Evolutionary conservation across 2,329 filamentous ascomycete species (phyloP), one percentile per base, ranked within the genome.

Genomic region (Claviceps sp.): DNA sequence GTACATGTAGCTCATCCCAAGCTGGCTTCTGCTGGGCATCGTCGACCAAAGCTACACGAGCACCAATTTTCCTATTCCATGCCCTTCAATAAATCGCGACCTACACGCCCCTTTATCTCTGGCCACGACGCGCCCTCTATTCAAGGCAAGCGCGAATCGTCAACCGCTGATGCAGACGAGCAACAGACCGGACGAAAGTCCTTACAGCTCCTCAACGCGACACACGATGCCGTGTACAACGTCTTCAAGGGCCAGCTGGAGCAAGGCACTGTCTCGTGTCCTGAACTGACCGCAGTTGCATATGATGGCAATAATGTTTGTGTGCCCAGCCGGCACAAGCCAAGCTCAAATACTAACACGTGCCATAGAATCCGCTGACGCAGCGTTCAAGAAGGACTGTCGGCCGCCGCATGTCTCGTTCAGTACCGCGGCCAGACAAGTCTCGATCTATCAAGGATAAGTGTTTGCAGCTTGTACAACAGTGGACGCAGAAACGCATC

Each of bases 401-500:
- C 16, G 26, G 38, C n/a, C 48, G 52, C 26, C 52, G 52, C n/a
- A 20, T 45, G 3, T 53, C 52, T 14, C 44, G 45, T 26, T 53
- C 48, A 18, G 34, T 51, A 46, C 52, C 52, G 3, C 30, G 45
- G 4, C 34, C 52, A 13, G 45, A 51, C 20, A 50, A 47, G 42
- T 46, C 44, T 14, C 40, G 52, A 16, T 48, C 48, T 41, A 11
- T 37, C 11, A 38, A 45, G 18, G 18, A 45, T 8, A 38, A 37
- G 22, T n/a, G 52, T n/a, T 43, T 50, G 34, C 47, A 43, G 24
- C 34, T 50, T 40, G 50, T 42, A 22, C 44, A 37, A 14, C 37
- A 34, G 48, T 50, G 48, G 26, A 55, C 56, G 22, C 58, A 5
- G 44, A 50, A 4, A 52, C 54, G 26, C 43, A 52, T 16, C 30